phyloP scores from a whole-genome alignment of 2,329 filamentous ascomycete genomes.

The Elsinoe perseae region DNA sequence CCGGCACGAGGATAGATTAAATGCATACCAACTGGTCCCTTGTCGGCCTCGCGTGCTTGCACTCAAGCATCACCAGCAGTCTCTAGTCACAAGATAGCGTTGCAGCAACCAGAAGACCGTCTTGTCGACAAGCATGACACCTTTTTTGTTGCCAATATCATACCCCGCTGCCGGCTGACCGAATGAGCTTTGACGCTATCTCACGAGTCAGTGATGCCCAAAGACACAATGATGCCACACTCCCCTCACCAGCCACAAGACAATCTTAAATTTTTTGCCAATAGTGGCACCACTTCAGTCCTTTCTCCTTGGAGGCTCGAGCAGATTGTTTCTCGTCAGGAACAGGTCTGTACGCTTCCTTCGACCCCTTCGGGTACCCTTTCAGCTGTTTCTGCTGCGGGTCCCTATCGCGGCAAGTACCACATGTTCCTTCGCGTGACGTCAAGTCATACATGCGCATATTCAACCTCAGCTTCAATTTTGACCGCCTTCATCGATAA shows the following conservation, averaged over 20 bases:
- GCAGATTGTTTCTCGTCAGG: background rate
- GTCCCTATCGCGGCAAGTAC: background rate
- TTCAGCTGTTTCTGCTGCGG: background rate
- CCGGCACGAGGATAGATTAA: constrained; percentile 11
- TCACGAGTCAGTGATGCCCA: background rate
- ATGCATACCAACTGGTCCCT: background rate
- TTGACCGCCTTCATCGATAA: background rate
- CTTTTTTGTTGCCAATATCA: background rate
- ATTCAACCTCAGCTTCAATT: background rate
- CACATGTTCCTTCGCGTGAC: constrained; percentile 10
- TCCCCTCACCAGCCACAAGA: constrained; percentile 2
- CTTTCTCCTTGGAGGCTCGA: background rate
- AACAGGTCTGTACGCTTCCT: background rate
- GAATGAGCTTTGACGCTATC: background rate
- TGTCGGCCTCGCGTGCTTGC: background rate
- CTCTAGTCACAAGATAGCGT: constrained; percentile 3
- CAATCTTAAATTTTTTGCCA: background rate
- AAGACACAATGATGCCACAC: background rate
- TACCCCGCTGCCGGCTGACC: constrained; percentile 12
- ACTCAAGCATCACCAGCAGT: background rate
- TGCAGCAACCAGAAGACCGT: background rate
- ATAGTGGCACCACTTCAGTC: background rate
- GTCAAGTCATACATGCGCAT: background rate
- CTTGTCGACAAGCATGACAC: background rate
- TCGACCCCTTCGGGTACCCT: background rate